Percentiles rank a stretch among this genome's conserved stretches.
phyloP scores from a whole-genome alignment of 176 grass and related monocot species.

The Triticum timopheevii region DNA sequence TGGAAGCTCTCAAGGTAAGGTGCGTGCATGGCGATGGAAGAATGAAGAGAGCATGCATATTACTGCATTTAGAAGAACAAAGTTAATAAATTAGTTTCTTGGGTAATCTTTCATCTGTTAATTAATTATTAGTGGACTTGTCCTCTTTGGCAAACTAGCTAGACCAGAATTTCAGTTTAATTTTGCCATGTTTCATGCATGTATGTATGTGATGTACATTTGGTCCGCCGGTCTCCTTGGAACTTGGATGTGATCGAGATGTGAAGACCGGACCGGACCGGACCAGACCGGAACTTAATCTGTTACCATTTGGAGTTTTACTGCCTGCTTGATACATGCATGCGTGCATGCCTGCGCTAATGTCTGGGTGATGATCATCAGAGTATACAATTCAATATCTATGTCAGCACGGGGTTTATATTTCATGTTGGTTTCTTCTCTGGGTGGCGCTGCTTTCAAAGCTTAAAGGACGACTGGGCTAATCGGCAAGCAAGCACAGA shows the following conservation, averaged over 20 bases:
- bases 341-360: background rate
- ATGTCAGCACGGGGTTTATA: constrained; percentile 19
- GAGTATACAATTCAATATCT: background rate
- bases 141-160: background rate
- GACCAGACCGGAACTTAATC: constrained; percentile 25
- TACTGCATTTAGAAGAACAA: background rate
- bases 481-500: background rate
- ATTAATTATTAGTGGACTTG: background rate
- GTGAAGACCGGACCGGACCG: constrained; percentile 14
- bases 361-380: background rate
- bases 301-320: constrained; percentile 27
- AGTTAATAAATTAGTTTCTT: background rate
- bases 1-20: background rate
- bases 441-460: constrained; percentile 46
- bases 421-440: constrained; percentile 64
- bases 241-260: background rate
- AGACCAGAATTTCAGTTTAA: background rate
- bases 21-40: background rate
- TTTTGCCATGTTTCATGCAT: background rate
- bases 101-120: background rate
- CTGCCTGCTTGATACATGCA: constrained; percentile 2
- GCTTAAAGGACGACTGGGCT: constrained; percentile 13
- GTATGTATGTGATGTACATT: background rate
- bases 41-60: background rate
- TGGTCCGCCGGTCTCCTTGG: background rate